These are phyloP conservation scores for Xenosphaeropsis pyriputrescens DNA, from an alignment of 2,329 filamentous ascomycete genomes.

Conservation along the genomic window DNA sequence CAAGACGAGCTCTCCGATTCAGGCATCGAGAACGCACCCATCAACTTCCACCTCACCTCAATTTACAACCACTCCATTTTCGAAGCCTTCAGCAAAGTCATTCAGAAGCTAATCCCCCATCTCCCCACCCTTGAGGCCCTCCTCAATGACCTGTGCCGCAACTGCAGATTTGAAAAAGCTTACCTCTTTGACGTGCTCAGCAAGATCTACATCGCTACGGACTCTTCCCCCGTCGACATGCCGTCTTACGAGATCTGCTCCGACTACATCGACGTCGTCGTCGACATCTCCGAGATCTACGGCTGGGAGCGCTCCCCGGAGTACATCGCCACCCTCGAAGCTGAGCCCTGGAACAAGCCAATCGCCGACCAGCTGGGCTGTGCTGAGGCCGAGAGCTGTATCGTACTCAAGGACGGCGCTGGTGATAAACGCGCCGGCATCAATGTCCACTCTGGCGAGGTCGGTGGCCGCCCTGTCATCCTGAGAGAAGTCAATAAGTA, in stretches of 20 bases:
- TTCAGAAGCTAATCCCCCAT: constrained; percentile 91
- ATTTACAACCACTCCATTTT: constrained; percentile 99
- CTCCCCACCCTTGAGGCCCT: constrained; percentile 85
- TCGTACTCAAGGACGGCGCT: constrained; percentile 49
- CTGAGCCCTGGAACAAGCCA: constrained; percentile 42
- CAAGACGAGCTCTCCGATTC: constrained; percentile 91
- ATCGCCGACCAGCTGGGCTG: constrained; percentile 53
- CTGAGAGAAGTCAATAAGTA: constrained; percentile 59
- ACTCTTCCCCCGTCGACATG: constrained; percentile 86
- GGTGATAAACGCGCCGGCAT: too few relatives aligned
- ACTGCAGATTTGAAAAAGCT: constrained; percentile 91
- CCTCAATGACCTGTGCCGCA: constrained; percentile 85
- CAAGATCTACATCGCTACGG: constrained; percentile 97
- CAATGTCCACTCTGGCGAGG: too few relatives aligned
- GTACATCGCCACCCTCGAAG: constrained; percentile 40
- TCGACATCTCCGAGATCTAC: constrained; percentile 92
- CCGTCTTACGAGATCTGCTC: constrained; percentile 96
- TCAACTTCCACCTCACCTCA: constrained; percentile 90
- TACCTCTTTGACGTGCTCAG: constrained; percentile 96
- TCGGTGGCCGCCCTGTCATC: constrained; percentile 39
- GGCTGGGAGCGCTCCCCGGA: constrained; percentile 52
- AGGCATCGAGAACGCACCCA: constrained; percentile 83
- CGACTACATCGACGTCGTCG: constrained; percentile 96
- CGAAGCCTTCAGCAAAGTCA: constrained; percentile 95
- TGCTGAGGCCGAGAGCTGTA: constrained; percentile 50